Evolutionary conservation across 495 filamentous ascomycete species (phyloP).

Genomic region (Staphylotrichum longicolle): DNA sequence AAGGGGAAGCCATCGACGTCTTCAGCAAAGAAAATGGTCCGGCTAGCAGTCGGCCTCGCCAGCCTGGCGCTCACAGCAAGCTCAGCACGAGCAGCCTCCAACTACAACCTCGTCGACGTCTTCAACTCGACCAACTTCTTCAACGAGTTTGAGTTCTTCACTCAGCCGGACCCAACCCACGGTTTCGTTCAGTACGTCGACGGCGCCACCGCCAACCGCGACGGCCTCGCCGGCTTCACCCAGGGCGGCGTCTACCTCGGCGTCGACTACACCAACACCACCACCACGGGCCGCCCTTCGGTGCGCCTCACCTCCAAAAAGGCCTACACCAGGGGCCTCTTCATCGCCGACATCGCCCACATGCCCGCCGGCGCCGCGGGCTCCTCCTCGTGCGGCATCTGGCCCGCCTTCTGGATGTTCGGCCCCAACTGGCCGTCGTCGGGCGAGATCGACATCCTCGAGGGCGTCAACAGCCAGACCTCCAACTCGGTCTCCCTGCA

Average conservation of each 20-base stretch:
- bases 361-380: slow-evolving; percentile 60
- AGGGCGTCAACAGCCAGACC: slow-evolving; percentile 70
- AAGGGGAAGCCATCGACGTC: not conserved
- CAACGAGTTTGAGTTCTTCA: slow-evolving; percentile 54
- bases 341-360: slow-evolving; percentile 72
- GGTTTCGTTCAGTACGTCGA: slow-evolving; percentile 69
- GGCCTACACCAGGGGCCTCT: slow-evolving; percentile 64
- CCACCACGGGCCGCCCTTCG: slow-evolving; percentile 59
- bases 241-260: slow-evolving; percentile 53
- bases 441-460: slow-evolving; percentile 92
- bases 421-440: slow-evolving; percentile 72
- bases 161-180: slow-evolving; percentile 59
- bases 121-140: slow-evolving; percentile 58
- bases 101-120: slow-evolving; percentile 45
- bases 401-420: slow-evolving; percentile 66
- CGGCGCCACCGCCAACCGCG: slow-evolving; percentile 51
- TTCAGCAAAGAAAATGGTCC: slow-evolving; percentile 9
- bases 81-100: slow-evolving; percentile 29
- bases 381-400: slow-evolving; percentile 54
- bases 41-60: slow-evolving; percentile 4
- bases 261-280: slow-evolving; percentile 49
- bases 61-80: slow-evolving; percentile 10
- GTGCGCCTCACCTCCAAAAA: slow-evolving; percentile 68
- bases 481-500: slow-evolving; percentile 74
- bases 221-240: slow-evolving; percentile 56